Percentiles rank a stretch among this genome's conserved stretches.
These are phyloP conservation scores for Fomitopsis palustris DNA, from an alignment of 1,284 basidiomycete genomes.

Conservation along the genomic window DNA sequence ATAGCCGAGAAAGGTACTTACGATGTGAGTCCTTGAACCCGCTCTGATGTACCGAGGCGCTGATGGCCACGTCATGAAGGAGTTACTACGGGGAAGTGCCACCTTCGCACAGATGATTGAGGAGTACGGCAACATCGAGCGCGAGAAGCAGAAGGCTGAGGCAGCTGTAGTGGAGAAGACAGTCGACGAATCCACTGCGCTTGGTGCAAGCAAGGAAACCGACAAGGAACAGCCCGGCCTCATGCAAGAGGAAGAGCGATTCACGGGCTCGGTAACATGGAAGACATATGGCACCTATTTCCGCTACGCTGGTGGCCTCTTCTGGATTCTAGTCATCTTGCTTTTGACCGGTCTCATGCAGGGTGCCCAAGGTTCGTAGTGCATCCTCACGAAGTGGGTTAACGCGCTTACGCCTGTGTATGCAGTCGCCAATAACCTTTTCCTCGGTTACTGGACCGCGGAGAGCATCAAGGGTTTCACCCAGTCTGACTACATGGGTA, in stretches of 20 bases:
- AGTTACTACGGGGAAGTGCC: constrained; percentile 47
- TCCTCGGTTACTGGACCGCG: constrained; percentile 39
- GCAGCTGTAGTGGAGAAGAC: constrained; percentile 17
- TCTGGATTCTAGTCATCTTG: constrained; percentile 38
- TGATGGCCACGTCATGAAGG: constrained; percentile 26
- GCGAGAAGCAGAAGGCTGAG: constrained; percentile 27
- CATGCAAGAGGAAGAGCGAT: constrained; percentile 37
- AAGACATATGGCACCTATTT: constrained; percentile 38
- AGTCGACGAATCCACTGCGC: constrained; percentile 20
- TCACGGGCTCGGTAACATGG: constrained; percentile 29
- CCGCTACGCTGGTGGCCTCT: constrained; percentile 44
- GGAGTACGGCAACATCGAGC: constrained; percentile 50
- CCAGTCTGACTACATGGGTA: constrained; percentile 62
- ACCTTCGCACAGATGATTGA: constrained; percentile 61
- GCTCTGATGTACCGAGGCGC: neutral
- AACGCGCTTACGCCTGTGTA: neutral
- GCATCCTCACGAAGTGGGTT: neutral
- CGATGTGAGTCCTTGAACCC: constrained; percentile 31
- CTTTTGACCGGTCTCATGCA: constrained; percentile 24
- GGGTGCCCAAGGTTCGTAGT: constrained; percentile 24
- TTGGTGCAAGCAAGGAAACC: constrained; percentile 10
- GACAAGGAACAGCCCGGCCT: constrained; percentile 12
- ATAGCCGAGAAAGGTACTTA: constrained; percentile 67
- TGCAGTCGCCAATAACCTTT: constrained; percentile 36
- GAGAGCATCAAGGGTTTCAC: constrained; percentile 40